Base-by-base conservation (phyloP, 805 yeast genomes). In the Wickerhamiella kurtzmanii region DNA sequence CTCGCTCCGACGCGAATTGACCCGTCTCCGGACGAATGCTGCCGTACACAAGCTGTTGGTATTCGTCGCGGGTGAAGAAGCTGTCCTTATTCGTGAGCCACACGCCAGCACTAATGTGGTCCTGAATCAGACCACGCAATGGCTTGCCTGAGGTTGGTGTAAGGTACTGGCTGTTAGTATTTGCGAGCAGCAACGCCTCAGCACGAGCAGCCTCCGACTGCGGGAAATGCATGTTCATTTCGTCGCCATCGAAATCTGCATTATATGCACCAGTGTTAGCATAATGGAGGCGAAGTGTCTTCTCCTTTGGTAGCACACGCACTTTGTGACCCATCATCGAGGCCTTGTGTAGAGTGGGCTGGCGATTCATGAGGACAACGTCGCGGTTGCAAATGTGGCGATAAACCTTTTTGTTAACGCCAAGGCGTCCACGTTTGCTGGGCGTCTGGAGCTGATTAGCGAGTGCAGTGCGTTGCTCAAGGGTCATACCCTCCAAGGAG, bases 261-360 rank as follows among this genome's bases (percentile, higher is more conserved):
- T 89, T 89, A 68, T 89, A 92, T 40, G 98, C 96, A 68, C 96
- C 96, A 41, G 98, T 92, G 67, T 92, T 92, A 59, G 99, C 99
- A 66, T 92, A 92, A 65, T 92, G 99, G 65, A 92, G 71, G 62
- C 99, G 78, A 58, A 92, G 71, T 3, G 98, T 94, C 72, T 92
- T 92, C 63, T 92, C 98, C 50, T 95, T 95, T 3, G 97, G 98
- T 56, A 92, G 72, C 28, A 92, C 98, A 60, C 96, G 77, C 40
- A 92, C 98, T 62, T 81, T 84, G 68, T 92, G 99, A 56, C 98
- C 98, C 99, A 92, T 92, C 96, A 92, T 92, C 22, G 98, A 94
- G 42, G 98, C 98, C 69, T 92, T 92, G 71, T 92, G 99, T 64
- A 92, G 74, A 15, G 98, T 89, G 43, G 99, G 98, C 71, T 92